These are phyloP conservation scores for Agrocybe pediades DNA, from an alignment of 768 basidiomycete species.

Conservation along the genomic window DNA sequence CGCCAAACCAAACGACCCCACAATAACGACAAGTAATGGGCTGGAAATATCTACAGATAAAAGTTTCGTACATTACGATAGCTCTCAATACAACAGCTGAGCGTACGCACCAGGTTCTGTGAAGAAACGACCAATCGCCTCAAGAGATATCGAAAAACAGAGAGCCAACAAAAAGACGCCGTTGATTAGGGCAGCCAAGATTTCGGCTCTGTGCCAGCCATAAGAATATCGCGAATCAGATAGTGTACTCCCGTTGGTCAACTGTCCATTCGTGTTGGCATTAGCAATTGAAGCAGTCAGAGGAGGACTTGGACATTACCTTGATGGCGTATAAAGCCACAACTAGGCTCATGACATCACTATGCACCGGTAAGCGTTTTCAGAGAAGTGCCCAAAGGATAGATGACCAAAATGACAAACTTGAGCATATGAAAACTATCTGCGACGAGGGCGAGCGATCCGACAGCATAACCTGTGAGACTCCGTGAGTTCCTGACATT, in stretches of 20 bases:
- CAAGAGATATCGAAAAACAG: slow-evolving; percentile 93
- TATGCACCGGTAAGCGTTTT: slow-evolving; percentile 31
- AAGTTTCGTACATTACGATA: not conserved
- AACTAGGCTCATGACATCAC: slow-evolving; percentile 94
- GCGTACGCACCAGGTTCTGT: slow-evolving; percentile 64
- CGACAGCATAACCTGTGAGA: slow-evolving; percentile 85
- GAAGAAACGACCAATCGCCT: slow-evolving; percentile 92
- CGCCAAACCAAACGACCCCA: slow-evolving; percentile 84
- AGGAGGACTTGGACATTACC: slow-evolving; percentile 15
- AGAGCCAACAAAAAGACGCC: slow-evolving; percentile 96
- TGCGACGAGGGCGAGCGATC: slow-evolving; percentile 92
- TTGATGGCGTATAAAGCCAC: slow-evolving; percentile 88
- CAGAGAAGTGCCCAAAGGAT: slow-evolving; percentile 1
- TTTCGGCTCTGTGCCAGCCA: slow-evolving; percentile 99
- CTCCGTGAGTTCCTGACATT: slow-evolving; percentile 5
- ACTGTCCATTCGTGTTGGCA: slow-evolving; percentile 37
- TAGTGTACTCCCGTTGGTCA: slow-evolving; percentile 56
- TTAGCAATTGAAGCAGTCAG: slow-evolving; percentile 2
- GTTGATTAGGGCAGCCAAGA: slow-evolving; percentile 92
- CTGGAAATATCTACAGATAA: slow-evolving; percentile 75
- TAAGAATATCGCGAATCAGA: slow-evolving; percentile 86
- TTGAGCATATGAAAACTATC: slow-evolving; percentile 99
- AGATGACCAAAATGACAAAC: slow-evolving; percentile 43
- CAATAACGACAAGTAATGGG: slow-evolving; percentile 85
- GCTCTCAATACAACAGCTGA: slow-evolving; percentile 4